Conservation (phyloP, 495 filamentous ascomycete species). For the Talaromyces proteolyticus region DNA sequence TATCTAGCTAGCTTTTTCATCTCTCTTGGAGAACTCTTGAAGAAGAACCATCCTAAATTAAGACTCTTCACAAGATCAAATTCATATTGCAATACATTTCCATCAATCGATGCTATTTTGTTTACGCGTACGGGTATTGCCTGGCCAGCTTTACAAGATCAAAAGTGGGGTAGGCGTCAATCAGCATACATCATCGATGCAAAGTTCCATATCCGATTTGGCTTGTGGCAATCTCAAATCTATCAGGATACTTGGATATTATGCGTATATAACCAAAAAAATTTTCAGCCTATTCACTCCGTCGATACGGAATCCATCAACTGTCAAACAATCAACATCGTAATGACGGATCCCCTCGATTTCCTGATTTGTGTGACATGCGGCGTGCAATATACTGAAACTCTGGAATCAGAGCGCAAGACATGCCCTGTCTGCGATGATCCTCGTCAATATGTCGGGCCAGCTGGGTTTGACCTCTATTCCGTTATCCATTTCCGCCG, state of each 20-base stretch:
- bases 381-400: constrained; percentile 60
- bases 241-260: too few species aligned
- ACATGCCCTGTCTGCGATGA: constrained; percentile 73
- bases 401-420: constrained; percentile 31
- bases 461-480: constrained; percentile 39
- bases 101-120: too few species aligned
- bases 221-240: too few species aligned
- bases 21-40: background rate
- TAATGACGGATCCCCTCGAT: constrained; percentile 17
- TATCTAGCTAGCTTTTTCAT: constrained; percentile 1
- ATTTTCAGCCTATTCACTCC: too few species aligned
- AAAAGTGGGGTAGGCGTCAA: too few species aligned
- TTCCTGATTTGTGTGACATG: constrained; percentile 62
- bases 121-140: too few species aligned
- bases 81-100: too few species aligned
- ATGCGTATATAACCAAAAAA: too few species aligned
- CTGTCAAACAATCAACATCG: background rate
- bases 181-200: too few species aligned
- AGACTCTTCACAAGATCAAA: background rate
- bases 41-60: background rate
- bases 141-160: too few species aligned
- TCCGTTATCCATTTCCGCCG: background rate
- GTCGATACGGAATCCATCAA: background rate
- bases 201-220: too few species aligned
- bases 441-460: constrained; percentile 63